A percentile compares a stretch with the other conserved stretches of the same genome.
phyloP scores from a whole-genome alignment of 2,329 filamentous ascomycete genomes.

The Aureobasidium pullulans region DNA sequence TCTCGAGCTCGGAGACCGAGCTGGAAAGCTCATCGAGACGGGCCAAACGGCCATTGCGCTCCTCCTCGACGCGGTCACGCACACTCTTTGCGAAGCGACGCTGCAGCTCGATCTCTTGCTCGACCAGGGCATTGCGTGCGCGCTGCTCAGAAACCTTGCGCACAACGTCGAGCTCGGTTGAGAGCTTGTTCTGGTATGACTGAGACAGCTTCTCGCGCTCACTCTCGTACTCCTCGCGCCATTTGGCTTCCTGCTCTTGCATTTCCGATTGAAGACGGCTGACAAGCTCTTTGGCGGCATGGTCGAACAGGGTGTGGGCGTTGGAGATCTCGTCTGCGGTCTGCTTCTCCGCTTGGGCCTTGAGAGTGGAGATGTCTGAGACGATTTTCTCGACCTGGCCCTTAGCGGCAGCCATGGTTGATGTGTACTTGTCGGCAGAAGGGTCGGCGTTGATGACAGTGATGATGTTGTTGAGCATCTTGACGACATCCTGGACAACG shows the following conservation, averaged over 20 bases:
- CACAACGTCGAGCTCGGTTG: conserved; percentile 70
- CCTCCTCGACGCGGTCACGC: conserved; percentile 73
- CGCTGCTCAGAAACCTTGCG: conserved; percentile 75
- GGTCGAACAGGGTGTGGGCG: conserved; percentile 71
- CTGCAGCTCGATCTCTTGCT: conserved; percentile 86
- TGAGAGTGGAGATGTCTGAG: conserved; percentile 67
- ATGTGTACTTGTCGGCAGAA: conserved; percentile 67
- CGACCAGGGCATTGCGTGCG: conserved; percentile 74
- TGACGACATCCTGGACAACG: conserved; percentile 85
- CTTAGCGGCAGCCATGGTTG: conserved; percentile 79
- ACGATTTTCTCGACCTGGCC: conserved; percentile 71
- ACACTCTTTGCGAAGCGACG: conserved; percentile 74
- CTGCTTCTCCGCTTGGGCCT: conserved; percentile 58
- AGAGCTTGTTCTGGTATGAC: conserved; percentile 72
- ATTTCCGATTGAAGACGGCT: conserved; percentile 79
- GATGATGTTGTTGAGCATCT: conserved; percentile 94
- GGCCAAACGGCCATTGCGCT: conserved; percentile 78
- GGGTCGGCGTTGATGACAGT: conserved; percentile 84
- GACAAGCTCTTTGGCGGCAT: conserved; percentile 79
- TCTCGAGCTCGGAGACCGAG: conserved; percentile 75
- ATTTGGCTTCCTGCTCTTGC: conserved; percentile 70
- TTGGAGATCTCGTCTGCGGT: conserved; percentile 68
- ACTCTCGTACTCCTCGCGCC: conserved; percentile 78
- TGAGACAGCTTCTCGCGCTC: conserved; percentile 75
- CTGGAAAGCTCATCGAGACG: conserved; percentile 74